Evolutionary conservation across 1,284 basidiomycete genomes (phyloP), one percentile per base, ranked within the genome.

Genomic region (Mycosarcoma mackinlayi): DNA sequence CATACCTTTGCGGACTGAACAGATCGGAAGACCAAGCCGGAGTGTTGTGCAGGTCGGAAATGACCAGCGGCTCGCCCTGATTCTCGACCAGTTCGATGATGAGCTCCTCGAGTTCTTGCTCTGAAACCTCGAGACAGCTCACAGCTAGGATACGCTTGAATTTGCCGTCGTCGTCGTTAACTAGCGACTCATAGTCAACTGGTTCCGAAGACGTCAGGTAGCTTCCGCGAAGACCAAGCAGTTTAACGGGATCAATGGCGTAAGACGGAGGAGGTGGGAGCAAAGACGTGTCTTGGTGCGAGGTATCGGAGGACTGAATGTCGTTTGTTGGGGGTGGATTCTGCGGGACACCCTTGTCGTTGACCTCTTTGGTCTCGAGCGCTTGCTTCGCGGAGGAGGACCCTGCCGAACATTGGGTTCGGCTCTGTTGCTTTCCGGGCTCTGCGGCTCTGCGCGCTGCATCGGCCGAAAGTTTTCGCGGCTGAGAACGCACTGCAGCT

Each of bases 11-110:
- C 13, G 39, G 49, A 25, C 13, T 37, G 37, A 70, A 70, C 19
- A 61, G 37, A 16, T 50, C 54, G 13, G 52, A 28, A 16, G 27
- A 18, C 67, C 67, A 70, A 10, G 19, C 25, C 3, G 51, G 23
- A 9, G 23, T 21, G 18, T 52, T 60, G 30, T 72, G 47, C n/a
- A 67, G 64, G 30, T 68, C 64, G 24, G 60, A 54, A 24, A 72
- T 60, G 25, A 72, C 53, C 16, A 72, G 28, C 0, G 69, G 69
- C 44, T 46, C 18, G 21, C 64, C 49, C 11, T 44, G 6, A 1
- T 28, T 34, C 30, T 72, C 69, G 19, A 72, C 56, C 11, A 48
- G 21, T 11, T 37, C 35, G 9, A 44, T 28, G 28, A 72, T 61
- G 16, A 53, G 45, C 21, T 31, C 9, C 13, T 47, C 52, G 30